Conservation (phyloP, 2,329 filamentous ascomycete genomes). For the Sclerotinia glacialis region DNA sequence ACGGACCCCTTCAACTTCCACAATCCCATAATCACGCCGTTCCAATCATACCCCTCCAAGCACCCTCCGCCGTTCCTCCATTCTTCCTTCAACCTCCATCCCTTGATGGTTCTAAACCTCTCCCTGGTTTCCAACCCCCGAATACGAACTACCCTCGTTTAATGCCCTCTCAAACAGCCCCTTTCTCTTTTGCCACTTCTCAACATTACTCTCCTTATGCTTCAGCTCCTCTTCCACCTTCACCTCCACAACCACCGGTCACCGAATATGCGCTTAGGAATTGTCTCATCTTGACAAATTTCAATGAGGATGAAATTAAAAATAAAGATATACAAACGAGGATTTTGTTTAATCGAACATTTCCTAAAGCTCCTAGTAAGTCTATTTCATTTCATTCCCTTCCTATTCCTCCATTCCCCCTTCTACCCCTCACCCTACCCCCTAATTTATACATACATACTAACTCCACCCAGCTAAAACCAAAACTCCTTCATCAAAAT, state of each 20-base stretch:
- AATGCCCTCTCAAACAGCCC: slow-evolving; percentile 27
- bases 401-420: too few relatives aligned
- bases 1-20: slow-evolving; percentile 16
- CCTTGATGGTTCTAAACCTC: slow-evolving; percentile 35
- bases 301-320: slow-evolving; percentile 49
- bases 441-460: background rate
- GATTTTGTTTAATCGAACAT: slow-evolving; percentile 54
- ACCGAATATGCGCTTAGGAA: slow-evolving; percentile 54
- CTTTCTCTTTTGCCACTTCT: slow-evolving; percentile 27
- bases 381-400: slow-evolving; percentile 18
- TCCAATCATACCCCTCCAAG: slow-evolving; percentile 9
- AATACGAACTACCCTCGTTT: slow-evolving; percentile 37
- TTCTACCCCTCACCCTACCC: background rate
- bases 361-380: slow-evolving; percentile 48
- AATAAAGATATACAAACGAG: slow-evolving; percentile 54
- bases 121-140: slow-evolving; percentile 38
- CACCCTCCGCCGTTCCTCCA: slow-evolving; percentile 20
- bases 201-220: slow-evolving; percentile 25
- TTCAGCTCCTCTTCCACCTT: slow-evolving; percentile 25
- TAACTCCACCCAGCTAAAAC: background rate
- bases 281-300: slow-evolving; percentile 57
- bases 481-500: slow-evolving; percentile 26
- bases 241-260: slow-evolving; percentile 31
- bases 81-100: slow-evolving; percentile 28
- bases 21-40: slow-evolving; percentile 21